Conservation (phyloP, 2,329 filamentous ascomycete species). For the Penicillium thymicola region DNA sequence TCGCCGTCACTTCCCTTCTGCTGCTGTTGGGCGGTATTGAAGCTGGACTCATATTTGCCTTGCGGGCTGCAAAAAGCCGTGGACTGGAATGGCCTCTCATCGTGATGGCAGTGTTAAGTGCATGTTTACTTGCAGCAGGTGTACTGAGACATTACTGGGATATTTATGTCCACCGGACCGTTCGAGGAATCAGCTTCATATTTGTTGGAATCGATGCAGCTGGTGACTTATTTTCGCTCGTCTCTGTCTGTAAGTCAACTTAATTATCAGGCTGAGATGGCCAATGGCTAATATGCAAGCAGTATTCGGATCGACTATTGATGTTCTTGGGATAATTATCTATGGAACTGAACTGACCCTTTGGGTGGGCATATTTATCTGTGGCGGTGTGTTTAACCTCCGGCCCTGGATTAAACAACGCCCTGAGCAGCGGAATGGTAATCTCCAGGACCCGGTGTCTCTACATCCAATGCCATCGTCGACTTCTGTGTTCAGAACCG, state of each 20-base stretch:
- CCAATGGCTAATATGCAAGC: not conserved
- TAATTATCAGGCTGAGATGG: not conserved
- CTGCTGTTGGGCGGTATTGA: conserved; percentile 59
- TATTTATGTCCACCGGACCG: conserved; percentile 63
- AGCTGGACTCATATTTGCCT: conserved; percentile 56
- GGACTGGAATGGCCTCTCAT: conserved; percentile 60
- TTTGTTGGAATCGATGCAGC: conserved; percentile 69
- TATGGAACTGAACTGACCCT: conserved; percentile 64
- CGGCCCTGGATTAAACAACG: conserved; percentile 52
- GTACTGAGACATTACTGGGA: conserved; percentile 68
- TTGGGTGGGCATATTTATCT: conserved; percentile 66
- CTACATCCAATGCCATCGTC: conserved; percentile 56
- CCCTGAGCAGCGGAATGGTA: conserved; percentile 7
- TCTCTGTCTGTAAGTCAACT: conserved; percentile 51
- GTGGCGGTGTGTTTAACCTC: conserved; percentile 64
- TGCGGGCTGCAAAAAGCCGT: conserved; percentile 46
- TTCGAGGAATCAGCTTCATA: conserved; percentile 68
- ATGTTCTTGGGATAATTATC: conserved; percentile 63
- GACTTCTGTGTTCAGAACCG: conserved; percentile 62
- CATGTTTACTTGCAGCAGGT: conserved; percentile 60
- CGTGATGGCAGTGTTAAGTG: conserved; percentile 65
- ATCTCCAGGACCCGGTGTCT: conserved; percentile 14
- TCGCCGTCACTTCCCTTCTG: conserved; percentile 52
- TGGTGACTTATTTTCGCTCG: conserved; percentile 64
- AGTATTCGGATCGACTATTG: conserved; percentile 32